phyloP scores from a whole-genome alignment of 495 filamentous ascomycete species.

The Pyronema omphalodes region DNA sequence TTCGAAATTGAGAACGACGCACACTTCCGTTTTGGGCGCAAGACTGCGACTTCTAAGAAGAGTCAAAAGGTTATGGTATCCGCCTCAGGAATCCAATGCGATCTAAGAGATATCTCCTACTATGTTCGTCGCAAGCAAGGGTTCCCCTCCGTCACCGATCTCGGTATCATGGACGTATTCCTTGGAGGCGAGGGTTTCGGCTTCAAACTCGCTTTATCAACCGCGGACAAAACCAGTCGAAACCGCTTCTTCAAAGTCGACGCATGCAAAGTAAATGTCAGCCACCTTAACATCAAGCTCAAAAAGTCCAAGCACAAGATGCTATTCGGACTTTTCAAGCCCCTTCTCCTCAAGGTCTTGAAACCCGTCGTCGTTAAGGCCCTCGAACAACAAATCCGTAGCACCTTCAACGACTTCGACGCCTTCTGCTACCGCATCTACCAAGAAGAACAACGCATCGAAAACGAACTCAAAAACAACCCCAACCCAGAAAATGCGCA shows the following conservation, averaged over 20 bases:
- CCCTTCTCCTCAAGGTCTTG: slow-evolving; percentile 64
- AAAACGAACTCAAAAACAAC: slow-evolving; percentile 39
- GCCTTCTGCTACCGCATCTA: slow-evolving; percentile 54
- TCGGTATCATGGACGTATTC: slow-evolving; percentile 76
- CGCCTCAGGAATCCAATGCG: slow-evolving; percentile 77
- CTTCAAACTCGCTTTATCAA: slow-evolving; percentile 82
- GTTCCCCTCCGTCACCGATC: slow-evolving; percentile 78
- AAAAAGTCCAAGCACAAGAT: slow-evolving; percentile 89
- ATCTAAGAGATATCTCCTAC: slow-evolving; percentile 76
- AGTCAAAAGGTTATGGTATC: slow-evolving; percentile 69
- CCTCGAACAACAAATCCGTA: slow-evolving; percentile 68
- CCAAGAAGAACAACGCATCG: slow-evolving; percentile 57
- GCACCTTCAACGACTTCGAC: slow-evolving; percentile 56
- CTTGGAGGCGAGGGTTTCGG: slow-evolving; percentile 73
- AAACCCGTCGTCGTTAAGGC: slow-evolving; percentile 72
- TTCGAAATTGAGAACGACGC: slow-evolving; percentile 83
- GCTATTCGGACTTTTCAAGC: slow-evolving; percentile 75
- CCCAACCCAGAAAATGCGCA: slow-evolving; percentile 53
- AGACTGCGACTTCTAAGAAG: slow-evolving; percentile 58
- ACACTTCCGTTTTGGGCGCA: slow-evolving; percentile 89
- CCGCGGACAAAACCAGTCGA: slow-evolving; percentile 54
- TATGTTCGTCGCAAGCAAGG: slow-evolving; percentile 92
- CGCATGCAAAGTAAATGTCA: slow-evolving; percentile 66
- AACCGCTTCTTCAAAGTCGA: slow-evolving; percentile 87
- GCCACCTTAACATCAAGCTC: slow-evolving; percentile 73